Conservation (phyloP, 208 protist genomes). For the Porcisia deanei region DNA sequence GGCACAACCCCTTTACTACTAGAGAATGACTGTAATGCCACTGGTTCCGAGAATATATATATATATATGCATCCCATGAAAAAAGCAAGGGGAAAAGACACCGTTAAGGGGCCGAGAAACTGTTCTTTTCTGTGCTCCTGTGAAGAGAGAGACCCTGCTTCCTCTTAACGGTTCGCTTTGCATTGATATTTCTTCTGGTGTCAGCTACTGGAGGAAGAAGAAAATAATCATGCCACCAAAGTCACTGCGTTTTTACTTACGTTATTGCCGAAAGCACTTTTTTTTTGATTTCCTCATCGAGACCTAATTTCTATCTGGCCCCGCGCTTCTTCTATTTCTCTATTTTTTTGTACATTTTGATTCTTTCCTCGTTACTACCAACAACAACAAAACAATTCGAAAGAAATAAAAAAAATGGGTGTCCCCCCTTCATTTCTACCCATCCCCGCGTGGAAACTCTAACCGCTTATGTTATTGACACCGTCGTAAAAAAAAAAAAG, state of each 20-base stretch:
- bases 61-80: neutral
- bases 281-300: too few relatives aligned
- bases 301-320: too few relatives aligned
- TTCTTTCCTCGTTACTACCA: neutral
- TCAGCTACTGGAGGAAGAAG: too few relatives aligned
- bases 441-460: neutral
- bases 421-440: neutral
- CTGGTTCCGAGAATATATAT: neutral
- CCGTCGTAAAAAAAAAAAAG: neutral
- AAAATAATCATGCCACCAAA: neutral
- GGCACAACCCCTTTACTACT: neutral
- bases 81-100: neutral
- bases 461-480: neutral
- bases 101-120: neutral
- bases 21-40: neutral
- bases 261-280: too few relatives aligned
- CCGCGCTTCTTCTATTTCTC: too few relatives aligned
- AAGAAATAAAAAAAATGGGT: neutral
- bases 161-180: neutral
- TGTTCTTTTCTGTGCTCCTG: neutral
- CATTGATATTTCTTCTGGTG: neutral
- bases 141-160: neutral
- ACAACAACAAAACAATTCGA: neutral
- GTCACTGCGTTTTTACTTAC: too few relatives aligned
- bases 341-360: neutral